A percentile compares a stretch with the other conserved stretches of the same genome.
Conservation (phyloP, 305 asterid species). For the Plantago lanceolata region DNA sequence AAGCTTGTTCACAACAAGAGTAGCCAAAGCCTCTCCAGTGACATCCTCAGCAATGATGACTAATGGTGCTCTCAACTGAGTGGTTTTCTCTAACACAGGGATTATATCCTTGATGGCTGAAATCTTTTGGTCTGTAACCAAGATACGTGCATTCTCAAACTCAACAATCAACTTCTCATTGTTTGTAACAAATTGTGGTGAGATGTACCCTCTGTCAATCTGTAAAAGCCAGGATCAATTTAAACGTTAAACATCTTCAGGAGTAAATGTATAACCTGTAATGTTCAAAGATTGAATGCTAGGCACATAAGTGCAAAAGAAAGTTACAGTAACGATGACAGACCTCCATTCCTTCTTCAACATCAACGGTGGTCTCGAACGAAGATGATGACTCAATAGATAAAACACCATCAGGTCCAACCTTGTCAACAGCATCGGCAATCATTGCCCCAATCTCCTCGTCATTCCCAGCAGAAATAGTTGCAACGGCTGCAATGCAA, state of each 20-base stretch:
- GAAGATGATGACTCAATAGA: conserved; percentile 98
- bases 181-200: conserved; percentile 96
- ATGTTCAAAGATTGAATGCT: not conserved
- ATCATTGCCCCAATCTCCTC: conserved; percentile 81
- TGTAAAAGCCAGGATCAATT: conserved; percentile 25
- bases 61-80: conserved; percentile 82
- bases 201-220: conserved; percentile 93
- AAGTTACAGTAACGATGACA: conserved; percentile 12
- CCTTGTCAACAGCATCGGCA: conserved; percentile 97
- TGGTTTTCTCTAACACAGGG: conserved; percentile 85
- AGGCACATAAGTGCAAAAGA: not conserved
- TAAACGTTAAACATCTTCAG: conserved; percentile 4
- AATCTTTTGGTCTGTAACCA: conserved; percentile 91
- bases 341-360: conserved; percentile 99
- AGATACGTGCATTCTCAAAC: conserved; percentile 81
- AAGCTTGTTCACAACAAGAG: conserved; percentile 91
- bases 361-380: conserved; percentile 92
- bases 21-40: conserved; percentile 88
- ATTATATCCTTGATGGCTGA: conserved; percentile 90
- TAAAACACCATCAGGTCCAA: conserved; percentile 97
- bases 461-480: conserved; percentile 96
- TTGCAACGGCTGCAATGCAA: conserved; percentile 64
- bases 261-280: not conserved
- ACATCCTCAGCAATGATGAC: conserved; percentile 78
- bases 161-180: conserved; percentile 82